phyloP scores from a whole-genome alignment of 2,329 filamentous ascomycete genomes.

The Exophiala sp. region DNA sequence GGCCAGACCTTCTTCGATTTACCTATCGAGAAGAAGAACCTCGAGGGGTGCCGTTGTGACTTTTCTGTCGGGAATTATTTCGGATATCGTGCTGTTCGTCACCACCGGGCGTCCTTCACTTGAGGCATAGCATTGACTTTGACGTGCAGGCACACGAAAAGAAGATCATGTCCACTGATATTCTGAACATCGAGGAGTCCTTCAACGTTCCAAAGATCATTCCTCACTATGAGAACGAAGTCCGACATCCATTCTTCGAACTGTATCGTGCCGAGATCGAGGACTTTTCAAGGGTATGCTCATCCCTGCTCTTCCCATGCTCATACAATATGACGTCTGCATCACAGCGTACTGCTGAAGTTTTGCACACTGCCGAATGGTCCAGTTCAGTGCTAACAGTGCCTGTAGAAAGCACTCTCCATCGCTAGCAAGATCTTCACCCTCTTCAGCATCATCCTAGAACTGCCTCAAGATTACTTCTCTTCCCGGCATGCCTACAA shows the following conservation, averaged over 20 bases:
- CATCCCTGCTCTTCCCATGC: background rate
- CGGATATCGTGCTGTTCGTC: constrained; percentile 51
- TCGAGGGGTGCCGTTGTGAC: constrained; percentile 51
- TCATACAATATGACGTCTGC: too few relatives aligned
- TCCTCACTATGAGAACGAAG: constrained; percentile 41
- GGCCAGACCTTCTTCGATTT: constrained; percentile 56
- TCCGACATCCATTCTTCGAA: constrained; percentile 47
- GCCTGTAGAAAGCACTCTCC: constrained; percentile 3
- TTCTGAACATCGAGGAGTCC: constrained; percentile 56
- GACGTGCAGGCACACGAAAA: background rate
- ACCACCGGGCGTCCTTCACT: constrained; percentile 11
- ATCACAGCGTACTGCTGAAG: too few relatives aligned
- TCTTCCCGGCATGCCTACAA: constrained; percentile 56
- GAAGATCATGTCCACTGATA: constrained; percentile 36
- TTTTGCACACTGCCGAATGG: too few relatives aligned
- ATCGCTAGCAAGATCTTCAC: constrained; percentile 39
- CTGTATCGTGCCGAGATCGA: constrained; percentile 55
- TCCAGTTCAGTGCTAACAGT: background rate
- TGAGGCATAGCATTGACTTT: background rate
- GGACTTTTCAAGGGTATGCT: constrained; percentile 42
- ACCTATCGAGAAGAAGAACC: constrained; percentile 53
- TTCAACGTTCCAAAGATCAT: constrained; percentile 60
- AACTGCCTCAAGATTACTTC: constrained; percentile 56
- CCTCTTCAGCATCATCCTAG: constrained; percentile 57
- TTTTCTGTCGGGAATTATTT: constrained; percentile 56